Evolutionary conservation across 306 rosid species (phyloP).

Genomic region (Corylus avellana): DNA sequence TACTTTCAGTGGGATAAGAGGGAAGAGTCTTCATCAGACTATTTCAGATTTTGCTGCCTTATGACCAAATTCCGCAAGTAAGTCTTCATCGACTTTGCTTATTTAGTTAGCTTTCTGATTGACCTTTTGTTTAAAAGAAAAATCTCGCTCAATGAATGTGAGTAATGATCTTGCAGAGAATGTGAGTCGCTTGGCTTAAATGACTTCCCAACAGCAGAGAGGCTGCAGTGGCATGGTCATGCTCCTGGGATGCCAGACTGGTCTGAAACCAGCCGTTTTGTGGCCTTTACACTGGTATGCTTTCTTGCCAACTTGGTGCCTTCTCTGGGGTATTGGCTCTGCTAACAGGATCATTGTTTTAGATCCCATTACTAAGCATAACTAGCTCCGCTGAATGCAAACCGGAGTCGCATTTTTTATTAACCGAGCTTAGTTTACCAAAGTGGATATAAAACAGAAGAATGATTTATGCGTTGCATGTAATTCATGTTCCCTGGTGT

Average conservation of each 20-base stretch:
- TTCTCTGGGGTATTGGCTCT: not conserved
- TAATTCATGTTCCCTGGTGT: not conserved
- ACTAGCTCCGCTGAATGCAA: not conserved
- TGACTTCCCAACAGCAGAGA: slow-evolving; percentile 85
- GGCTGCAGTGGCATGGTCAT: slow-evolving; percentile 96
- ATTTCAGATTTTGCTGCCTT: slow-evolving; percentile 83
- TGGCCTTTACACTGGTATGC: slow-evolving; percentile 81
- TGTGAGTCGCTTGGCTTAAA: slow-evolving; percentile 81
- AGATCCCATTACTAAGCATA: not conserved
- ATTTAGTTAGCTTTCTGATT: slow-evolving; percentile 7
- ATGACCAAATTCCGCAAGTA: slow-evolving; percentile 76
- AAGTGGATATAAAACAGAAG: not conserved
- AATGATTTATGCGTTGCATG: not conserved
- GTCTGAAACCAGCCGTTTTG: slow-evolving; percentile 86
- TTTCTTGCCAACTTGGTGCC: slow-evolving; percentile 16
- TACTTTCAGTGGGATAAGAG: slow-evolving; percentile 92
- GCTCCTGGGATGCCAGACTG: slow-evolving; percentile 82
- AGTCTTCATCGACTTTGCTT: slow-evolving; percentile 21
- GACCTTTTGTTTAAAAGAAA: not conserved
- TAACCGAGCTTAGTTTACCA: not conserved
- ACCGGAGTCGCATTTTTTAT: not conserved
- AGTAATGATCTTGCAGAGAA: slow-evolving; percentile 61
- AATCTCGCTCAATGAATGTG: slow-evolving; percentile 12
- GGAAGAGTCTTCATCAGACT: slow-evolving; percentile 72
- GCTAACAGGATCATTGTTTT: not conserved